Percentiles rank a stretch among this genome's conserved stretches.
phyloP scores from a whole-genome alignment of 768 basidiomycete species.

The Paxillus ammoniavirescens region DNA sequence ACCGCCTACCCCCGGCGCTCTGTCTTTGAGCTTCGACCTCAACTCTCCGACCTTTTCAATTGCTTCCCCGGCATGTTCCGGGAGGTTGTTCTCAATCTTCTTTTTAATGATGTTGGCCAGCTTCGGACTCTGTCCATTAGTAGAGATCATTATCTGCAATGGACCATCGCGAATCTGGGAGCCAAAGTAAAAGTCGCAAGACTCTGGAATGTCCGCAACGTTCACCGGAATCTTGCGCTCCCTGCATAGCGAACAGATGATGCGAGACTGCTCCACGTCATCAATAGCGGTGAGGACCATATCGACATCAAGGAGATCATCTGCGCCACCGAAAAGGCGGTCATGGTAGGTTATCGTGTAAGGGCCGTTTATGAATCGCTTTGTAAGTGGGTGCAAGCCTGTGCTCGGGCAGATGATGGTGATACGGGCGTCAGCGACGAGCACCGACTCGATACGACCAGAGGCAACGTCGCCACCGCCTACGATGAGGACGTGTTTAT shows the following conservation, averaged over 20 bases:
- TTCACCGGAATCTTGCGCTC: slow-evolving; percentile 80
- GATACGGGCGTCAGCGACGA: slow-evolving; percentile 76
- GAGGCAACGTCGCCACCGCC: slow-evolving; percentile 94
- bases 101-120: slow-evolving; percentile 82
- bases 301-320: slow-evolving; percentile 69
- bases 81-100: slow-evolving; percentile 65
- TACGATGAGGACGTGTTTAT: slow-evolving; percentile 82
- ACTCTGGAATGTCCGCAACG: slow-evolving; percentile 92
- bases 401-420: slow-evolving; percentile 70
- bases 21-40: slow-evolving; percentile 66
- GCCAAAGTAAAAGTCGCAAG: slow-evolving; percentile 99
- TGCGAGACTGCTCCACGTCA: slow-evolving; percentile 65
- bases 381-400: slow-evolving; percentile 64
- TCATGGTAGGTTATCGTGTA: slow-evolving; percentile 64
- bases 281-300: slow-evolving; percentile 96
- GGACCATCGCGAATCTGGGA: slow-evolving; percentile 89
- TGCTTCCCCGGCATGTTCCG: slow-evolving; percentile 70
- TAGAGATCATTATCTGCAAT: slow-evolving; percentile 93
- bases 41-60: slow-evolving; percentile 79
- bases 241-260: slow-evolving; percentile 72
- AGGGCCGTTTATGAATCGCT: slow-evolving; percentile 45
- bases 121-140: slow-evolving; percentile 90
- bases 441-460: slow-evolving; percentile 81
- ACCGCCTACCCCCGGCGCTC: slow-evolving; percentile 83
- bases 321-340: slow-evolving; percentile 59